phyloP scores from a whole-genome alignment of 495 filamentous ascomycete genomes.

The Lentithecium fluviatile region DNA sequence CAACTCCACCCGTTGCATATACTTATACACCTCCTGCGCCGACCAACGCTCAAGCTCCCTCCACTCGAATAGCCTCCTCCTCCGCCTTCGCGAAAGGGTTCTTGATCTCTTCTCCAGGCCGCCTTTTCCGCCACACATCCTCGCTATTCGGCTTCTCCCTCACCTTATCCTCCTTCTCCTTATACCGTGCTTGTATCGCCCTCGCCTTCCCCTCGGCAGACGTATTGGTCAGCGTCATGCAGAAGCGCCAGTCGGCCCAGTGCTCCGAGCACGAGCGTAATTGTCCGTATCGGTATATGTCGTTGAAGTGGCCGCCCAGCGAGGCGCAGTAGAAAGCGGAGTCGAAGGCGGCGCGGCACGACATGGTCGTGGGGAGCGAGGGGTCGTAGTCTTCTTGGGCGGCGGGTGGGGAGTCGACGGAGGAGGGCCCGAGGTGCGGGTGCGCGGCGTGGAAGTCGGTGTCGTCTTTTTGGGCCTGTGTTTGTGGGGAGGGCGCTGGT shows the following conservation, averaged over 20 bases:
- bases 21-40: too few relatives aligned
- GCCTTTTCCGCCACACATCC: slow-evolving; percentile 82
- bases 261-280: slow-evolving; percentile 72
- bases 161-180: slow-evolving; percentile 71
- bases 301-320: slow-evolving; percentile 80
- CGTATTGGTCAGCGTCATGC: slow-evolving; percentile 74
- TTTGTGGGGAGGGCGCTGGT: slow-evolving; percentile 24
- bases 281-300: slow-evolving; percentile 80
- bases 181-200: slow-evolving; percentile 68
- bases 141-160: slow-evolving; percentile 74
- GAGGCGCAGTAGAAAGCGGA: slow-evolving; percentile 93
- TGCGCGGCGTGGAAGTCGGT: slow-evolving; percentile 62
- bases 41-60: background rate
- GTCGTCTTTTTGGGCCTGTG: slow-evolving; percentile 56
- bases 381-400: slow-evolving; percentile 9
- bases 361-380: slow-evolving; percentile 72
- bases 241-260: slow-evolving; percentile 92
- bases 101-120: slow-evolving; percentile 44
- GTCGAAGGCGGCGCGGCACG: slow-evolving; percentile 88
- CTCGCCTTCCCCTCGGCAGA: slow-evolving; percentile 48
- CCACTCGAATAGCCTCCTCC: slow-evolving; percentile 50
- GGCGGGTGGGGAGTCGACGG: slow-evolving; percentile 12
- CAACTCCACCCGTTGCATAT: too few relatives aligned
- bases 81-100: slow-evolving; percentile 59
- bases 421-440: slow-evolving; percentile 47